These are phyloP conservation scores for Citrus australasica DNA, from an alignment of 345 rosid species.

Conservation along the genomic window DNA sequence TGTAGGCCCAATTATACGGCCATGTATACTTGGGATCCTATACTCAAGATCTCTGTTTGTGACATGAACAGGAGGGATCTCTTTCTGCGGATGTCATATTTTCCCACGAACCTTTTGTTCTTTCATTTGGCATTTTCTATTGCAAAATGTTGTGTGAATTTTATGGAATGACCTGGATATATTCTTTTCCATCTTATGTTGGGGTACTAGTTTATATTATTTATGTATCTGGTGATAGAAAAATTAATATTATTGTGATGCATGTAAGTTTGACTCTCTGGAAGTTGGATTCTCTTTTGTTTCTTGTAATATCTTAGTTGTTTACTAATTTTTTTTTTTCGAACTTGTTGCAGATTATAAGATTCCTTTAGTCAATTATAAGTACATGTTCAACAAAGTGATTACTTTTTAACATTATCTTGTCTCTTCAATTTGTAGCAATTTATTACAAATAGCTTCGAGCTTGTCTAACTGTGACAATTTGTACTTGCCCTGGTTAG, in stretches of 20 bases:
- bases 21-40: neutral
- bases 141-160: neutral
- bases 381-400: too few species aligned
- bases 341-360: too few species aligned
- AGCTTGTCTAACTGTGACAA: too few species aligned
- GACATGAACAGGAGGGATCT: neutral
- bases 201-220: neutral
- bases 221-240: neutral
- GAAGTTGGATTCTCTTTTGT: neutral
- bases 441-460: too few species aligned
- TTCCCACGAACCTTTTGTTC: neutral
- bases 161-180: neutral
- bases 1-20: neutral
- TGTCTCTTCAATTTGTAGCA: too few species aligned
- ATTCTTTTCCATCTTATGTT: neutral
- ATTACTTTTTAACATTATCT: too few species aligned
- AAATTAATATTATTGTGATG: neutral
- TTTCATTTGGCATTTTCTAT: neutral
- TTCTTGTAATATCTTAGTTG: too few species aligned
- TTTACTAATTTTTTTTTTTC: too few species aligned
- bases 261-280: neutral
- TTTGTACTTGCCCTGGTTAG: too few species aligned
- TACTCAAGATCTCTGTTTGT: neutral
- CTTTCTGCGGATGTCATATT: neutral
- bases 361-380: too few species aligned